These are phyloP conservation scores for Trypethelium eluteriae DNA, from an alignment of 495 filamentous ascomycete species.

Conservation along the genomic window DNA sequence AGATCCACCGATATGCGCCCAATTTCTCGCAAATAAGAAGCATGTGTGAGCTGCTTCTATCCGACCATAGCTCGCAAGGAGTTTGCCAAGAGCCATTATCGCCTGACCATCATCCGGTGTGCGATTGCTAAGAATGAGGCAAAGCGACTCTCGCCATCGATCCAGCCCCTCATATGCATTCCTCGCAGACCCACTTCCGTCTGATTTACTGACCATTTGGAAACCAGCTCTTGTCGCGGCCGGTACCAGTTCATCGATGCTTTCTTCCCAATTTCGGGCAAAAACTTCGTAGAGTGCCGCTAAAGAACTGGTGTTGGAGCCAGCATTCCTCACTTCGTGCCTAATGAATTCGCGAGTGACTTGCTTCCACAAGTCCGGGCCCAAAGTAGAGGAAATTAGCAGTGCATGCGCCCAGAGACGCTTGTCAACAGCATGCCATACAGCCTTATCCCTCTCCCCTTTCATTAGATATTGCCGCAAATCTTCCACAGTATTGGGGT, in stretches of 20 bases:
- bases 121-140: slow-evolving; percentile 77
- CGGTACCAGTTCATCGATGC: slow-evolving; percentile 93
- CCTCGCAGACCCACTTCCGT: slow-evolving; percentile 53
- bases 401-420: slow-evolving; percentile 94
- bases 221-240: slow-evolving; percentile 85
- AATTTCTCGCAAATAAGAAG: slow-evolving; percentile 50
- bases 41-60: slow-evolving; percentile 89
- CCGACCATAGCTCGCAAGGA: slow-evolving; percentile 80
- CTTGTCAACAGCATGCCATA: slow-evolving; percentile 91
- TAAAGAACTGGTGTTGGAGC: slow-evolving; percentile 70
- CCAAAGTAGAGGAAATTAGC: slow-evolving; percentile 73
- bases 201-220: slow-evolving; percentile 70
- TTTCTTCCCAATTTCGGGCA: slow-evolving; percentile 88
- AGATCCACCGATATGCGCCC: slow-evolving; percentile 64
- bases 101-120: slow-evolving; percentile 68
- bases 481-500: slow-evolving; percentile 57
- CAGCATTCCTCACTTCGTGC: slow-evolving; percentile 74
- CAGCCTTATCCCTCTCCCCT: slow-evolving; percentile 83
- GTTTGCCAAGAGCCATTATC: slow-evolving; percentile 68
- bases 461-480: slow-evolving; percentile 63
- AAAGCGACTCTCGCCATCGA: slow-evolving; percentile 86
- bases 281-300: slow-evolving; percentile 89
- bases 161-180: slow-evolving; percentile 78
- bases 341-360: slow-evolving; percentile 90
- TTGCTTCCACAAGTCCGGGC: slow-evolving; percentile 70